Evolutionary conservation across 371 early-diverging fungal species (phyloP).

Genomic region (Mucor sp.): DNA sequence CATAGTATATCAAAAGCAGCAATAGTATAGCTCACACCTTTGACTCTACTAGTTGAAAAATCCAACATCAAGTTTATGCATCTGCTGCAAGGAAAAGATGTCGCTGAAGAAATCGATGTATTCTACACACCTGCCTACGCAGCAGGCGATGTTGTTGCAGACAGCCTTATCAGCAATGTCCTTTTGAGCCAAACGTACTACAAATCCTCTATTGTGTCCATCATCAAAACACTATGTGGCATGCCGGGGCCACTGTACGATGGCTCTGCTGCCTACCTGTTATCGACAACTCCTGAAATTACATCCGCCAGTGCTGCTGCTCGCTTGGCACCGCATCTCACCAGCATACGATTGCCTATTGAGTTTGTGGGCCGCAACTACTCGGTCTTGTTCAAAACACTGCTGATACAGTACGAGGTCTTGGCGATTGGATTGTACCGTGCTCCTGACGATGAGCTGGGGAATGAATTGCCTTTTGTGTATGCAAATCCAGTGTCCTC

Average conservation of each 20-base stretch:
- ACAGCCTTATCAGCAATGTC: constrained; percentile 47
- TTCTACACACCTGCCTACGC: constrained; percentile 51
- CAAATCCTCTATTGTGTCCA: constrained; percentile 50
- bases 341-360: constrained; percentile 32
- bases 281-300: constrained; percentile 15
- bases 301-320: constrained; percentile 16
- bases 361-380: constrained; percentile 41
- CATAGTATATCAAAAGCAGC: not conserved
- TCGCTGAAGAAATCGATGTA: constrained; percentile 33
- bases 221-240: constrained; percentile 54
- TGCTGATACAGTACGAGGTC: constrained; percentile 38
- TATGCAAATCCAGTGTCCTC: constrained; percentile 53
- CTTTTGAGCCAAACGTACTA: constrained; percentile 50
- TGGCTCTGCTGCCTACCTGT: constrained; percentile 7
- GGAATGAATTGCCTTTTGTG: constrained; percentile 49
- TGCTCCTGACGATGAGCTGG: constrained; percentile 38
- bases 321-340: constrained; percentile 35
- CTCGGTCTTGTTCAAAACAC: constrained; percentile 32
- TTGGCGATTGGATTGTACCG: constrained; percentile 46
- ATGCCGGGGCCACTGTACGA: constrained; percentile 43
- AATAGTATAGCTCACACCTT: not conserved
- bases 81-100: constrained; percentile 35
- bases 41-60: constrained; percentile 34
- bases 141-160: constrained; percentile 51
- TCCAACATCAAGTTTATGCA: constrained; percentile 52